Evolutionary conservation across 495 filamentous ascomycete genomes (phyloP).

Genomic region (Chaetomium tenue): DNA sequence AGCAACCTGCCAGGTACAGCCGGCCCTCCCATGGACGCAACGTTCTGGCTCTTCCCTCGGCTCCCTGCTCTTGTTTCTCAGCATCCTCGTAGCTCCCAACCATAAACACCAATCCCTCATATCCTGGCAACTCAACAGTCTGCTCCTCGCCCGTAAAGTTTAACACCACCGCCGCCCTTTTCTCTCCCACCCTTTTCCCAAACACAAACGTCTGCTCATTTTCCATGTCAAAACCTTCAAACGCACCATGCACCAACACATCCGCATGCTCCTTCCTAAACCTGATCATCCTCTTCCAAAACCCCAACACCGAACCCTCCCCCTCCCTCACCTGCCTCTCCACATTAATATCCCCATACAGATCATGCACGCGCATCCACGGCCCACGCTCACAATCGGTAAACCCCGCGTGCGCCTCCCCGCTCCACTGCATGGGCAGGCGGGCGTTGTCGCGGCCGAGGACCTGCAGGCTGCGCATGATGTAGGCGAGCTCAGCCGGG

Average conservation of each 20-base stretch:
- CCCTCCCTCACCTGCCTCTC: constrained; percentile 42
- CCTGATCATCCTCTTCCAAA: constrained; percentile 47
- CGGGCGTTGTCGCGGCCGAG: constrained; percentile 56
- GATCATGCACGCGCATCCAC: constrained; percentile 61
- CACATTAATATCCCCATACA: constrained; percentile 53
- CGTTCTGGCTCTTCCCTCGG: constrained; percentile 9
- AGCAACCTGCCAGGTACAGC: constrained; percentile 28
- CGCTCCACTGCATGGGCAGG: constrained; percentile 63
- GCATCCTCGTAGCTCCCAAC: constrained; percentile 33
- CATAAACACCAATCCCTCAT: constrained; percentile 23
- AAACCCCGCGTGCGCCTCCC: constrained; percentile 28
- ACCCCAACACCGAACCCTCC: constrained; percentile 42
- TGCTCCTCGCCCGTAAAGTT: constrained; percentile 39
- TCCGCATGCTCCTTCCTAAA: constrained; percentile 44
- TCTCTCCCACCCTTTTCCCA: constrained; percentile 34
- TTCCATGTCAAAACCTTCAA: constrained; percentile 41
- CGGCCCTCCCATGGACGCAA: constrained; percentile 36
- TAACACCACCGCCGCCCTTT: constrained; percentile 32
- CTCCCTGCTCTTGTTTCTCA: constrained; percentile 12
- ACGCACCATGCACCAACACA: constrained; percentile 49
- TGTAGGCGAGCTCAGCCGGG: constrained; percentile 43
- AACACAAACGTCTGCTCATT: constrained; percentile 48
- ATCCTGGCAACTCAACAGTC: constrained; percentile 23
- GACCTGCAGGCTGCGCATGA: constrained; percentile 58
- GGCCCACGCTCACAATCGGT: constrained; percentile 25